Evolutionary conservation across 179 eudicot genomes (phyloP).

Genomic region (Monotropa hypopitys): DNA sequence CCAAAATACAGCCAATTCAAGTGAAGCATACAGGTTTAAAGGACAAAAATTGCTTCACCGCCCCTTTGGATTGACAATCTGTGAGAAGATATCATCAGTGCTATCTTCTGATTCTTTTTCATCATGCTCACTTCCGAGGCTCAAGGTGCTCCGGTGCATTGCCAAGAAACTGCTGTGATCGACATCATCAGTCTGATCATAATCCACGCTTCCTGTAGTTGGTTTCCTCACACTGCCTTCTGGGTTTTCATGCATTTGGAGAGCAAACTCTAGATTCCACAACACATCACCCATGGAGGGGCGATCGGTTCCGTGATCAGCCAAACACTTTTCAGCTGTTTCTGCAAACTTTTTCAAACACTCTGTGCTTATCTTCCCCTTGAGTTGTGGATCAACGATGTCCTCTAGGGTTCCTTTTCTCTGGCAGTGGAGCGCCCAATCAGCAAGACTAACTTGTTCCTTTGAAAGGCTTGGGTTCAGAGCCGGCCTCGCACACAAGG

Average conservation of each 20-base stretch:
- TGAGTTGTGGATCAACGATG: conserved; percentile 44
- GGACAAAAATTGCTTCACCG: conserved; percentile 14
- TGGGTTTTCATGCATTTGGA: conserved; percentile 26
- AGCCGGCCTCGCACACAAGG: conserved; percentile 71
- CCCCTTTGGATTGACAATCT: conserved; percentile 32
- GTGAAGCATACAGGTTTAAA: not conserved
- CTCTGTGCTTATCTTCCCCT: conserved; percentile 38
- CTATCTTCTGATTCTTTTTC: conserved; percentile 7
- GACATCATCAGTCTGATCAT: conserved; percentile 5
- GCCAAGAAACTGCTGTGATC: conserved; percentile 22
- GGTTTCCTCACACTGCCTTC: conserved; percentile 8
- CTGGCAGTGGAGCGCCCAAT: conserved; percentile 28
- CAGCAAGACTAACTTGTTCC: conserved; percentile 74
- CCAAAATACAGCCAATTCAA: not conserved
- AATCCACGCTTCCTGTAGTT: not conserved
- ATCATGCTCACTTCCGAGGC: conserved; percentile 23
- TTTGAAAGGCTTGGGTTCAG: conserved; percentile 64
- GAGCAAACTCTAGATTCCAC: conserved; percentile 37
- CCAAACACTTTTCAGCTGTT: conserved; percentile 33
- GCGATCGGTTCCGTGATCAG: conserved; percentile 37
- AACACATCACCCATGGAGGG: conserved; percentile 50
- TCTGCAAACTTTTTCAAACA: conserved; percentile 39
- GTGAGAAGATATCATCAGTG: conserved; percentile 33
- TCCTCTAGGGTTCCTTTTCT: conserved; percentile 31
- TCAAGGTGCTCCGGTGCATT: conserved; percentile 36